Conservation (phyloP, 2,329 filamentous ascomycete species). For the Ceratocystis cubensis region DNA sequence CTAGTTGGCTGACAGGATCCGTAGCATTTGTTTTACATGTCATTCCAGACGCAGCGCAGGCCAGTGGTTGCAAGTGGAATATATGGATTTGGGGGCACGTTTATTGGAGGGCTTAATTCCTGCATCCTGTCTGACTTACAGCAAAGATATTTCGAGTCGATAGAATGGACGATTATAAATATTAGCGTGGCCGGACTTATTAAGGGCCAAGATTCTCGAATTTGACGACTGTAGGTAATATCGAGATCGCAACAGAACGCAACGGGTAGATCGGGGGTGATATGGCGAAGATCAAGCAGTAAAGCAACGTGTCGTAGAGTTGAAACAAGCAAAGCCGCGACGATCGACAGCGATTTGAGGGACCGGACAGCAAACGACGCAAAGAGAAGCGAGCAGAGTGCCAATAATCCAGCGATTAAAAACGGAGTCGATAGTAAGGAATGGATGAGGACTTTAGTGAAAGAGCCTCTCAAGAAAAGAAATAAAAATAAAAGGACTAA, state of each 20-base stretch:
- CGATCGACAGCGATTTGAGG: background rate
- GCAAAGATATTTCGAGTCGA: background rate
- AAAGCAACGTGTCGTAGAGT: background rate
- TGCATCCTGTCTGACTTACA: background rate
- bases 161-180: background rate
- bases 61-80: background rate
- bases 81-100: background rate
- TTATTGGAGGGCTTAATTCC: background rate
- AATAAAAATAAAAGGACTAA: constrained; percentile 9
- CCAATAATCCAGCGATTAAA: background rate
- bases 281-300: background rate
- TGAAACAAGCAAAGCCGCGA: background rate
- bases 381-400: background rate
- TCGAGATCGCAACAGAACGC: background rate
- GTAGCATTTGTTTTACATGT: background rate
- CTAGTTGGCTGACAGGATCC: background rate
- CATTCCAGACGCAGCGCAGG: background rate
- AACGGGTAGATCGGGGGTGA: background rate
- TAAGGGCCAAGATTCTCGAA: background rate
- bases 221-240: background rate
- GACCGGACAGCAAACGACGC: background rate
- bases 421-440: constrained; percentile 3
- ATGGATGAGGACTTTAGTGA: background rate
- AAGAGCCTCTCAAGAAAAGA: background rate
- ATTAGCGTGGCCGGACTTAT: background rate